These are phyloP conservation scores for Periconia sp. DNA, from an alignment of 2,329 filamentous ascomycete species.

Conservation along the genomic window DNA sequence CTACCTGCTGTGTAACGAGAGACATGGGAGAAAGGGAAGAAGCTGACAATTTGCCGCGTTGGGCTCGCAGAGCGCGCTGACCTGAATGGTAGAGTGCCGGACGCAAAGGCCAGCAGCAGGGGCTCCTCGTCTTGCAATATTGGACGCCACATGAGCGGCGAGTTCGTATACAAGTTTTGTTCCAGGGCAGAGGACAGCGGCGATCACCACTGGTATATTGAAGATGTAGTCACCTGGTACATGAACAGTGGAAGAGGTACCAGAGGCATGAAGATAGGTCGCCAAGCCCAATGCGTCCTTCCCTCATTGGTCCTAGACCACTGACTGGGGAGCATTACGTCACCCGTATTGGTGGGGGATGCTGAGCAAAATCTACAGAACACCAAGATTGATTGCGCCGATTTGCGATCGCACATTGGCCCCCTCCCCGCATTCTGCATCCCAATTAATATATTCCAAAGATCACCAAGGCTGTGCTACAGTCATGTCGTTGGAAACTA, in stretches of 20 bases:
- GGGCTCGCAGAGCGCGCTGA: too few species aligned
- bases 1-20: too few species aligned
- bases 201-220: conserved; percentile 17
- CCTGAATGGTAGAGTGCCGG: too few species aligned
- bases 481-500: conserved; percentile 61
- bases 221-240: conserved; percentile 14
- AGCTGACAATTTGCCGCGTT: too few species aligned
- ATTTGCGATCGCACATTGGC: conserved; percentile 13
- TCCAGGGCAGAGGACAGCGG: conserved; percentile 6
- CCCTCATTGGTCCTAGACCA: conserved; percentile 2
- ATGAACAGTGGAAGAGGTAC: neutral
- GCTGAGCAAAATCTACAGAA: conserved; percentile 11
- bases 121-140: neutral
- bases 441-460: conserved; percentile 23
- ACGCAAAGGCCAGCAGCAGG: too few species aligned
- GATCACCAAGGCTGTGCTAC: conserved; percentile 12
- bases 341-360: conserved; percentile 15
- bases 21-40: too few species aligned
- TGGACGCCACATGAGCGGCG: neutral
- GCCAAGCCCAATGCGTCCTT: neutral
- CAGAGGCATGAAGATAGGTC: conserved; percentile 4
- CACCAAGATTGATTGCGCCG: conserved; percentile 20
- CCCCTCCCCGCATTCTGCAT: conserved; percentile 15
- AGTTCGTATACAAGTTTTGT: conserved; percentile 4
- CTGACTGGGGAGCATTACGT: conserved; percentile 12